Evolutionary conservation across 2,329 filamentous ascomycete species (phyloP).

Genomic region (Stylonectria norvegica): DNA sequence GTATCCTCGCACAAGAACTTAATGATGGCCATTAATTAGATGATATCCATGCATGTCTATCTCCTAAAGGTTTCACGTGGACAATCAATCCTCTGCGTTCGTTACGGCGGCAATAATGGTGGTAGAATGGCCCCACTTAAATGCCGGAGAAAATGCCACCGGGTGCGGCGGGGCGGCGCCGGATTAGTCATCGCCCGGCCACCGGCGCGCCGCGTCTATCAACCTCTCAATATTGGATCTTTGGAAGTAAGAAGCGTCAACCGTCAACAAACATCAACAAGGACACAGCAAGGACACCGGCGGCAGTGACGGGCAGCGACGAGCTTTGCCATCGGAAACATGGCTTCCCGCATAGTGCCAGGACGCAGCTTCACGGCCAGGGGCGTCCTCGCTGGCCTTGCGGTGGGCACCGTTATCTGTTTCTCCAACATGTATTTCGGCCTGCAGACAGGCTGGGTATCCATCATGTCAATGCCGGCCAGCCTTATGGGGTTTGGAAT

Average conservation of each 20-base stretch:
- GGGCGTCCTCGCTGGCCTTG: constrained; percentile 73
- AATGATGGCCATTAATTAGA: too few species aligned
- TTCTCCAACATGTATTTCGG: constrained; percentile 99
- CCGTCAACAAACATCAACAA: background rate
- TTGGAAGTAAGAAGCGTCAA: too few species aligned
- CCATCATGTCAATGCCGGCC: constrained; percentile 95
- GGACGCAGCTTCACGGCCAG: constrained; percentile 79
- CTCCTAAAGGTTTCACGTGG: too few species aligned
- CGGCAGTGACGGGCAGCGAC: background rate
- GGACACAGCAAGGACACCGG: background rate
- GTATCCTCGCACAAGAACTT: too few species aligned
- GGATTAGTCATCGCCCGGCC: background rate
- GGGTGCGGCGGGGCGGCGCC: background rate
- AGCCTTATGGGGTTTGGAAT: constrained; percentile 92
- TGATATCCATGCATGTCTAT: too few species aligned
- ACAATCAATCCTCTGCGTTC: too few species aligned
- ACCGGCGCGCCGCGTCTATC: background rate
- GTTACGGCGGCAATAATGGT: too few species aligned
- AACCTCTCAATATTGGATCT: too few species aligned
- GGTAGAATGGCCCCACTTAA: too few species aligned
- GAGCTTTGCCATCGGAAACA: constrained; percentile 7
- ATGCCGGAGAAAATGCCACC: too few species aligned
- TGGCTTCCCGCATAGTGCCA: constrained; percentile 27
- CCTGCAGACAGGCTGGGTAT: constrained; percentile 72
- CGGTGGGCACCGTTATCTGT: constrained; percentile 85